These are phyloP conservation scores for Candida quercuum DNA, from an alignment of 805 yeast species.

Conservation along the genomic window DNA sequence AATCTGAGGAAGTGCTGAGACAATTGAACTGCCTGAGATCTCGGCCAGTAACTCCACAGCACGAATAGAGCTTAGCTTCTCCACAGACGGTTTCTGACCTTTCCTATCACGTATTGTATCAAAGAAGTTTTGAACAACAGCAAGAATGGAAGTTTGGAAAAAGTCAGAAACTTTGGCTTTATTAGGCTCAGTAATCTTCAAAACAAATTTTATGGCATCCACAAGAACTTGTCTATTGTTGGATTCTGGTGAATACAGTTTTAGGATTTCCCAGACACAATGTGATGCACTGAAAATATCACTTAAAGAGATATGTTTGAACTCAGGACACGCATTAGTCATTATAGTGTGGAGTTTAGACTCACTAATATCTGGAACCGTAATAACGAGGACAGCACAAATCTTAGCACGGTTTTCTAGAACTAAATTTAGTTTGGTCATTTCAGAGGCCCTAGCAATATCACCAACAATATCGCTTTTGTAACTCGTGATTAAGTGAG, in stretches of 20 bases:
- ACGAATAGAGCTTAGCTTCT: conserved; percentile 62
- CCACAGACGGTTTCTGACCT: conserved; percentile 67
- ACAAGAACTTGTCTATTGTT: conserved; percentile 15
- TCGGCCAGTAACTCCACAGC: conserved; percentile 69
- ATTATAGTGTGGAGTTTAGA: conserved; percentile 47
- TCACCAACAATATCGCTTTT: conserved; percentile 56
- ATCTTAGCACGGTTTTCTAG: conserved; percentile 45
- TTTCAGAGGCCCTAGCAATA: conserved; percentile 50
- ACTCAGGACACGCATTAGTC: conserved; percentile 46
- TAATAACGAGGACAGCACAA: conserved; percentile 52
- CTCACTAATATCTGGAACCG: conserved; percentile 43
- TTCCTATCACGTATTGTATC: conserved; percentile 70
- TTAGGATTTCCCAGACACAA: conserved; percentile 38
- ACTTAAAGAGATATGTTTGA: conserved; percentile 26
- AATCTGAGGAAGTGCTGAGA: conserved; percentile 75
- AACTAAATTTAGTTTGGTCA: conserved; percentile 42
- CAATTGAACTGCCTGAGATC: conserved; percentile 46
- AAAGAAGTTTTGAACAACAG: conserved; percentile 73
- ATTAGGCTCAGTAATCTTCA: conserved; percentile 21
- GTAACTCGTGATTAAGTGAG: conserved; percentile 64
- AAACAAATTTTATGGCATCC: conserved; percentile 38
- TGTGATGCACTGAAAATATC: conserved; percentile 23
- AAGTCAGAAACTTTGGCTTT: conserved; percentile 30
- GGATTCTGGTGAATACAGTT: conserved; percentile 34
- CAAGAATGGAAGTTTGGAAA: conserved; percentile 58